These are phyloP conservation scores for Penicillium sp. DNA, from an alignment of 2,329 filamentous ascomycete species.

Conservation along the genomic window DNA sequence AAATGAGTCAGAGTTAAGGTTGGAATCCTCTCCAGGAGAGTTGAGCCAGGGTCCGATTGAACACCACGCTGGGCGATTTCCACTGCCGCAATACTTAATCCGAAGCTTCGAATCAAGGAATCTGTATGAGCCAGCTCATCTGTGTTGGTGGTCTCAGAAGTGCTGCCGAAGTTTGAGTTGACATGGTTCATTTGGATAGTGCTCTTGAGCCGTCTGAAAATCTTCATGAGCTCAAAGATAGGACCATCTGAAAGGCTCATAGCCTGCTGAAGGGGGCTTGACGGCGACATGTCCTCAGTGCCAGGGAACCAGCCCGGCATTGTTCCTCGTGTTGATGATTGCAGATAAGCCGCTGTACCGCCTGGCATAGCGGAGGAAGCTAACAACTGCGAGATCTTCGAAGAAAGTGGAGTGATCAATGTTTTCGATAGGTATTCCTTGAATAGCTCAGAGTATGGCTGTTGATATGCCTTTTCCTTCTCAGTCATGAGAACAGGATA, in stretches of 20 bases:
- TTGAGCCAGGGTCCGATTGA: constrained; percentile 72
- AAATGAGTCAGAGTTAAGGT: constrained; percentile 84
- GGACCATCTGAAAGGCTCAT: constrained; percentile 36
- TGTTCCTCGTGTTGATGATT: constrained; percentile 32
- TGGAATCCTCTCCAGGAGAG: constrained; percentile 80
- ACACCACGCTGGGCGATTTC: constrained; percentile 92
- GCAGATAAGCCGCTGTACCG: constrained; percentile 28
- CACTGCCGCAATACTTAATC: constrained; percentile 81
- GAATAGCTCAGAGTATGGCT: constrained; percentile 54
- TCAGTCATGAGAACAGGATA: constrained; percentile 45
- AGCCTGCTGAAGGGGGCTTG: constrained; percentile 38
- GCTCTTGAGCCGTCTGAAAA: constrained; percentile 61
- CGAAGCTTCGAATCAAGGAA: constrained; percentile 59
- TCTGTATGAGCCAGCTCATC: constrained; percentile 56
- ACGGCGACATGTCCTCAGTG: constrained; percentile 35
- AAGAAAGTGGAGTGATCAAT: constrained; percentile 56
- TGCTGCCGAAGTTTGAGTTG: constrained; percentile 50
- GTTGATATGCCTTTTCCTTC: constrained; percentile 35
- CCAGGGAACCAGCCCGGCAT: constrained; percentile 47
- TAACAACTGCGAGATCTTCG: constrained; percentile 40
- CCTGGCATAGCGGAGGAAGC: constrained; percentile 32
- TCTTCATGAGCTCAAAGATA: constrained; percentile 55
- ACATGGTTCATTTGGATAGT: constrained; percentile 59
- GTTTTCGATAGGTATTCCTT: constrained; percentile 55
- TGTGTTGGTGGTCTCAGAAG: constrained; percentile 41